Conservation (phyloP, 345 rosid genomes). For the Ceriops decandra region DNA sequence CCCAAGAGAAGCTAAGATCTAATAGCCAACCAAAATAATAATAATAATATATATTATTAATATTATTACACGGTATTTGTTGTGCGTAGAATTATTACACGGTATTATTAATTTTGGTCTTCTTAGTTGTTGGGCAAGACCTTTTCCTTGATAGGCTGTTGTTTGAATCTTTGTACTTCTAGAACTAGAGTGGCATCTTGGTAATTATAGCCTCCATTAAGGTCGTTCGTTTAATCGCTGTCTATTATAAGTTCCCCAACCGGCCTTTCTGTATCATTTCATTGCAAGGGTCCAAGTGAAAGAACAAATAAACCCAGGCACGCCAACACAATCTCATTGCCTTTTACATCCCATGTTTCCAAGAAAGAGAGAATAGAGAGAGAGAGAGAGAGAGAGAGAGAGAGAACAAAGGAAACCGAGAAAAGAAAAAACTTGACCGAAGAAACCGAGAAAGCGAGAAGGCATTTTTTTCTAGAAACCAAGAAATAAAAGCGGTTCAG, state of each 20-base stretch:
- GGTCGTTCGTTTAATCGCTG: constrained; percentile 12
- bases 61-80: background rate
- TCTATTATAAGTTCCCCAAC: constrained; percentile 18
- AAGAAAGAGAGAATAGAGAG: background rate
- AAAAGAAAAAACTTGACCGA: background rate
- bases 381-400: background rate
- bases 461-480: background rate
- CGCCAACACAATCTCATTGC: no score
- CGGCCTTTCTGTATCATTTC: constrained; percentile 2
- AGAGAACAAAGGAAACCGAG: background rate
- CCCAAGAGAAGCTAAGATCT: no score
- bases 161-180: background rate
- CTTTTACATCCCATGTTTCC: background rate
- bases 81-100: no score
- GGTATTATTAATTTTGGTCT: background rate
- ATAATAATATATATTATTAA: background rate
- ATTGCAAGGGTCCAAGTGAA: background rate
- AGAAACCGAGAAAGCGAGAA: background rate
- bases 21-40: no score
- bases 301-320: background rate
- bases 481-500: background rate
- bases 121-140: background rate
- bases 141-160: no score
- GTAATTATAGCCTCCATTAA: constrained; percentile 16
- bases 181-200: constrained; percentile 20